Evolutionary conservation across 805 yeast species (phyloP), one percentile per base, ranked within the genome.

Genomic region (Hanseniaspora jakobsenii): DNA sequence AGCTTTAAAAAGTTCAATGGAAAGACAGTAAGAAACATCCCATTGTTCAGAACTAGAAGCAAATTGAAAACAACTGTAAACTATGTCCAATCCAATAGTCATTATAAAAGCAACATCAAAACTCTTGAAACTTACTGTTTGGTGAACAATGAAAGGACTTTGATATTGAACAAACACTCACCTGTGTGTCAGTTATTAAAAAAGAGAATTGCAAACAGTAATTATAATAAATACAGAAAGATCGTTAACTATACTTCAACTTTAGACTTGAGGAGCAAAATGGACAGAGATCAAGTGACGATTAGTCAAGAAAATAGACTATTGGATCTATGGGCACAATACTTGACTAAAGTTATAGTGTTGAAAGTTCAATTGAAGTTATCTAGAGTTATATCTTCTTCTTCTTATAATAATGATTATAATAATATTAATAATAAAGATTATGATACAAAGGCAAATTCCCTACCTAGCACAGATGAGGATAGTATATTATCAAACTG

Each of bases 161-260:
- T 29, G 2, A 30, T 29, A 6, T 13, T 42, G 26, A 19, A 29
- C n/a, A 31, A 17, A 16, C 6, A 28, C 2, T 28, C 39, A 3
- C 19, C 34, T 22, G 6, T 42, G 17, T 42, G 36, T 6, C 6
- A 42, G 16, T 24, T 17, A 2, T 17, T 42, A 8, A 13, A 21
- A 12, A 42, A 29, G 13, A 42, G 46, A 35, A 42, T 42, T 3
- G 19, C 31, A 9, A 5, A 6, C 10, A 22, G 28, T 7, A 21
- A 17, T 3, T 35, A 35, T 23, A 35, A n/a, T 4, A 42, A 29
- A 18, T 14, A 34, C 16, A 35, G 31, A 7, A 28, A 28, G 23
- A n/a, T 42, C 3, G 35, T 42, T n/a, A 42, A 42, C 10, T 42
- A 42, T 21, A 22, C 36, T 6, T 42, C 46, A 3, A 32, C 34